Evolutionary conservation across 768 basidiomycete species (phyloP), one percentile per base, ranked within the genome.

Genomic region (Thelephora aurantiotincta): DNA sequence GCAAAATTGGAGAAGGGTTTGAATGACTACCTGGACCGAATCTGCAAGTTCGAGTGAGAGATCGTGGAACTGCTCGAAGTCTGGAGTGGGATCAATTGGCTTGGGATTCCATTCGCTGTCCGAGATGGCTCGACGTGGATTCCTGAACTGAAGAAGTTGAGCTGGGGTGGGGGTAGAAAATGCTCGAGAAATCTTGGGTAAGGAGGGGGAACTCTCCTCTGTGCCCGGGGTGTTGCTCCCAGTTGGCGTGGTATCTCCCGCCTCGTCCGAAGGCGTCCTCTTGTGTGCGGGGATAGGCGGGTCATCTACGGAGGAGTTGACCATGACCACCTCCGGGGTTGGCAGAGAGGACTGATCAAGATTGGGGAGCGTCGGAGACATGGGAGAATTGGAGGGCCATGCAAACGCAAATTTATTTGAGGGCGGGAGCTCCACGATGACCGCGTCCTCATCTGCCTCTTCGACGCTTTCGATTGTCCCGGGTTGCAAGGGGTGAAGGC

Each of bases 21-120:
- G 90, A 35, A 94, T 82, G 50, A 88, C 78, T 68, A 84, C 77
- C 66, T 96, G 91, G 11, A 91, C 77, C 11, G 83, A 82, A 63
- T 96, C 93, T 11, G 93, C 90, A 12, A 96, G 71, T 63, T 97
- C 92, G 23, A 84, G 65, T 0, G 90, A 88, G 47, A 93, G 67
- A 50, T 85, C 82, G 38, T 74, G 73, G 52, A 82, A 68, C 48
- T 68, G 72, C 2, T 65, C 58, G 9, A 59, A 57, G 22, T 66
- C 65, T 46, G 52, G 60, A 9, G 61, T 57, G 30, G 48, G 45
- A 20, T 60, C 58, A 12, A 46, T 48, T 38, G 54, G 42, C 54
- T 47, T 46, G 35, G 59, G 46, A 50, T 55, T 49, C 37, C 55
- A 48, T 50, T 52, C 46, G 52, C 54, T 49, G 35, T 48, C 37